phyloP scores from a whole-genome alignment of 208 protist species.

The Sergeia podlipaevii region DNA sequence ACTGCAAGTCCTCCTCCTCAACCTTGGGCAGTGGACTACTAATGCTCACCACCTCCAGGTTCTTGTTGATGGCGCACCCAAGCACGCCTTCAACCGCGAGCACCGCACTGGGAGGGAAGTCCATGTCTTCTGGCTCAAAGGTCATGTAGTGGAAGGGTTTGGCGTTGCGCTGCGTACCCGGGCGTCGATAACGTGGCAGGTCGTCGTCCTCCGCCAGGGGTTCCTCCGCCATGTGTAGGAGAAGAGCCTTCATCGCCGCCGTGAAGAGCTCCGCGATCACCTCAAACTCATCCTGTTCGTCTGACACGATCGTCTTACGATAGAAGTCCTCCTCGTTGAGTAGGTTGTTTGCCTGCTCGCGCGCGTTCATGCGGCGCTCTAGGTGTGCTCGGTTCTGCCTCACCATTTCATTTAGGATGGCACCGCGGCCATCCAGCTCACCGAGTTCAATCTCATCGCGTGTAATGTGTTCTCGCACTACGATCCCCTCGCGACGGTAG shows the following conservation, averaged over 20 bases:
- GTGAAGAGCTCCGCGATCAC: slow-evolving; percentile 57
- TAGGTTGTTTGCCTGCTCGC: slow-evolving; percentile 32
- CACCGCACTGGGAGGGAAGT: slow-evolving; percentile 64
- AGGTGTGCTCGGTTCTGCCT: slow-evolving; percentile 43
- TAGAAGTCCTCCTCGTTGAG: slow-evolving; percentile 71
- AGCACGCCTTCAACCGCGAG: slow-evolving; percentile 81
- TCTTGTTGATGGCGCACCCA: slow-evolving; percentile 84
- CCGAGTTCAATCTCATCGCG: slow-evolving; percentile 42
- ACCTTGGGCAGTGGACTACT: slow-evolving; percentile 60
- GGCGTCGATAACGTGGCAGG: slow-evolving; percentile 36
- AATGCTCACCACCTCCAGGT: slow-evolving; percentile 82
- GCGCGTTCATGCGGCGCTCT: slow-evolving; percentile 54
- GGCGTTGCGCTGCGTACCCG: slow-evolving; percentile 39
- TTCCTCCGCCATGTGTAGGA: slow-evolving; percentile 17
- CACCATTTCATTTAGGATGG: slow-evolving; percentile 50
- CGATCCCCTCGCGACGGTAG: slow-evolving; percentile 44
- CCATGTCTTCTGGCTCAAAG: slow-evolving; percentile 82
- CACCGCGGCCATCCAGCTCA: slow-evolving; percentile 47
- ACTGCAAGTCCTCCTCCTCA: slow-evolving; percentile 64
- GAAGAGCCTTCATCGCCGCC: slow-evolving; percentile 32
- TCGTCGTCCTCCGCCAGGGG: slow-evolving; percentile 23
- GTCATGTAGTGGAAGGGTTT: slow-evolving; percentile 90
- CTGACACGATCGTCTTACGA: slow-evolving; percentile 40
- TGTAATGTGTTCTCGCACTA: slow-evolving; percentile 30
- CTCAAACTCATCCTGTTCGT: slow-evolving; percentile 77